Evolutionary conservation across 192 early-diverging fungal species (phyloP), one percentile per base, ranked within the genome.

Genomic region (Coemansia sp.): DNA sequence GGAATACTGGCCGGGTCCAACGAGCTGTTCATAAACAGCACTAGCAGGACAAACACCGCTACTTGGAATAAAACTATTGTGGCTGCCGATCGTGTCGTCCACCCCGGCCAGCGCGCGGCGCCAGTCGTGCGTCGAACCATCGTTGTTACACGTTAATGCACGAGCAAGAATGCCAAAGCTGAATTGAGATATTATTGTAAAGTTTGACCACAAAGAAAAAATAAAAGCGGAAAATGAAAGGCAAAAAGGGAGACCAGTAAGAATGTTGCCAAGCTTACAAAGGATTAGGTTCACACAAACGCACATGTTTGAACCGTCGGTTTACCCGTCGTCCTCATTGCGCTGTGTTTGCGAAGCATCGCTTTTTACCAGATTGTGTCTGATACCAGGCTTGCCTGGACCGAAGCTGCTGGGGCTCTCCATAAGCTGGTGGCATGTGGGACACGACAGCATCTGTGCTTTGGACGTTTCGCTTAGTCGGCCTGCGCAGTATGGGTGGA

Each of bases 401-500:
- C 75, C 75, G 56, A 78, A 78, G 3, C 43, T 37, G 6, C 24
- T 21, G 1, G 70, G 63, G 14, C 41, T 23, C 11, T 21, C 7
- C 22, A 78, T 68, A 14, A 50, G 53, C 41, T 59, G 45, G 38
- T 54, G 66, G 24, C 75, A 78, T 11, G 47, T 29, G 9, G 75
- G 70, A 19, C 69, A 72, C 19, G 69, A 51, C 17, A 68, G 59
- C 32, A 29, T 24, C 23, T 22, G 25, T 7, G 53, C 24, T n/a
- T 55, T 55, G 48, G 29, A 24, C 57, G 43, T 10, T 11, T 41
- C 5, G 62, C 45, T 4, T 23, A 77, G n/a, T 5, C 62, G 69
- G 45, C 61, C 47, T 4, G 62, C 69, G 39, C 75, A 77, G 51
- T 57, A 77, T 19, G 75, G 75, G 54, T 77, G 75, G 5, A 71